Conservation (phyloP, 169 alveolate species). For the Plasmodium inui region DNA sequence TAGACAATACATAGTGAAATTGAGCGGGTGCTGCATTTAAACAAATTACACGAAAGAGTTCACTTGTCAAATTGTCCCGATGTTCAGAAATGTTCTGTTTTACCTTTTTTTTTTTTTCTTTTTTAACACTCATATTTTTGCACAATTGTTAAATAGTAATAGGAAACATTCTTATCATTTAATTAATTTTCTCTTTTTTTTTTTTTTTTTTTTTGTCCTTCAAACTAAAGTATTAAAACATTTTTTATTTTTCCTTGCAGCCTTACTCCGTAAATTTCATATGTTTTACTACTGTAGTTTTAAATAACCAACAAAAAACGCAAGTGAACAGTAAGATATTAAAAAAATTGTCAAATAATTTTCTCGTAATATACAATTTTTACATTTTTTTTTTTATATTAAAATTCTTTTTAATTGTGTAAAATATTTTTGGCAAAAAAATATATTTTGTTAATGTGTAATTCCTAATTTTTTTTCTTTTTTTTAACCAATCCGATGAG, state of each 20-base stretch:
- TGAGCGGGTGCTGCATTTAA: slow-evolving; percentile 11
- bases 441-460: slow-evolving; percentile 10
- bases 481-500: too few species aligned
- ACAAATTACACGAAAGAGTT: slow-evolving; percentile 7
- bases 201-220: slow-evolving; percentile 9
- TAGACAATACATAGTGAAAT: slow-evolving; percentile 54
- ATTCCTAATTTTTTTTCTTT: not conserved
- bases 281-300: not conserved
- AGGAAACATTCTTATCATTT: not conserved
- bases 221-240: slow-evolving; percentile 3
- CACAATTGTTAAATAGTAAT: slow-evolving; percentile 1
- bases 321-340: not conserved
- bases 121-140: not conserved
- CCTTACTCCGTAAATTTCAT: not conserved
- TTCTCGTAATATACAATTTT: not conserved
- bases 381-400: not conserved
- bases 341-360: not conserved
- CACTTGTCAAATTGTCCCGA: not conserved
- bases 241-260: slow-evolving; percentile 13
- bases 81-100: not conserved
- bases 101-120: not conserved
- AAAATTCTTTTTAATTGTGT: not conserved
- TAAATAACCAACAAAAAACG: slow-evolving; percentile 3
- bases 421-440: slow-evolving; percentile 10
- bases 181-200: not conserved